Conservation (phyloP, 1,284 basidiomycete genomes). For the Ustilago hordei region DNA sequence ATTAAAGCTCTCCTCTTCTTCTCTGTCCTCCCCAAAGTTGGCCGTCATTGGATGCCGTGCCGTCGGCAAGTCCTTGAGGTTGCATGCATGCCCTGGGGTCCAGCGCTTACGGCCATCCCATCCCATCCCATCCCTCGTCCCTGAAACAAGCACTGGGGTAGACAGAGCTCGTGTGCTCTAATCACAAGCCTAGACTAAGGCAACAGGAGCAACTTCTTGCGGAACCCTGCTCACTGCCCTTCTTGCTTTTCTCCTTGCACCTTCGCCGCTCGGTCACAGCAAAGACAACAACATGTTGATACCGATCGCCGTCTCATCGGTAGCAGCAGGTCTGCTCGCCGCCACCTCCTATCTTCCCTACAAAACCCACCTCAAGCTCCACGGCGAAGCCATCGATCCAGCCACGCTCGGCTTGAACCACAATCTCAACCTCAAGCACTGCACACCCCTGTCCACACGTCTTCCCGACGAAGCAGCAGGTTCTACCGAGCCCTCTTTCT, state of each 20-base stretch:
- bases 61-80: slow-evolving; percentile 26
- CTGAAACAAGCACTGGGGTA: slow-evolving; percentile 3
- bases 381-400: slow-evolving; percentile 23
- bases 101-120: slow-evolving; percentile 3
- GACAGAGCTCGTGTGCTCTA: slow-evolving; percentile 18
- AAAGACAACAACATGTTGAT: slow-evolving; percentile 22
- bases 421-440: slow-evolving; percentile 43
- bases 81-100: slow-evolving; percentile 19
- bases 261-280: slow-evolving; percentile 5
- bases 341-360: slow-evolving; percentile 46
- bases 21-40: neutral
- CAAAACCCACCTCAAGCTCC: slow-evolving; percentile 44
- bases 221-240: neutral
- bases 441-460: slow-evolving; percentile 26
- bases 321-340: slow-evolving; percentile 42
- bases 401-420: slow-evolving; percentile 1
- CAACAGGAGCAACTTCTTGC: too few relatives aligned
- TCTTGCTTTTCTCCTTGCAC: slow-evolving; percentile 15
- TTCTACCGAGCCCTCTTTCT: slow-evolving; percentile 48
- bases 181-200: slow-evolving; percentile 18
- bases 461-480: slow-evolving; percentile 38
- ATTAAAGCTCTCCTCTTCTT: slow-evolving; percentile 19
- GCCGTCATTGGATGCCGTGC: slow-evolving; percentile 16
- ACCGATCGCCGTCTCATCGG: slow-evolving; percentile 36
- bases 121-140: too few relatives aligned